A percentile compares a stretch with the other conserved stretches of the same genome.
Evolutionary conservation across 208 protist species (phyloP).

Genomic region (Eutreptiella sp.): DNA sequence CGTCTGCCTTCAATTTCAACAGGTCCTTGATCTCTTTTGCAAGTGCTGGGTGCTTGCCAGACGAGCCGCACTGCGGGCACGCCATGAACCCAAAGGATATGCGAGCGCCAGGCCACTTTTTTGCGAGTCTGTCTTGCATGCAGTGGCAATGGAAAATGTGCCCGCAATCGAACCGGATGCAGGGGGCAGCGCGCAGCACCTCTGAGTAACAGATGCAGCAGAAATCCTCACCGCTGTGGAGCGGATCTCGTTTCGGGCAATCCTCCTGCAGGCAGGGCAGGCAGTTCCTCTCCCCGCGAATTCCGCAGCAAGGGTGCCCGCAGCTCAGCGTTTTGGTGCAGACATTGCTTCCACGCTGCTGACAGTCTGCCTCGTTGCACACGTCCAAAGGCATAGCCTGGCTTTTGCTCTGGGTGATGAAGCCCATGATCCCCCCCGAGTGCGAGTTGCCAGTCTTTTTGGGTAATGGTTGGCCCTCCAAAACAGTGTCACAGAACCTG

Average conservation of each 20-base stretch:
- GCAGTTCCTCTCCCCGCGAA: constrained; percentile 27
- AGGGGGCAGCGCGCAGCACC: constrained; percentile 14
- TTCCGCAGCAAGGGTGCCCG: constrained; percentile 37
- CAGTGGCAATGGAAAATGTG: constrained; percentile 32
- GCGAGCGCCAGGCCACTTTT: constrained; percentile 23
- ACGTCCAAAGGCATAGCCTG: neutral
- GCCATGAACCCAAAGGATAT: constrained; percentile 32
- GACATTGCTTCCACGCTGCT: neutral
- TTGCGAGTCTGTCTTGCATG: constrained; percentile 5
- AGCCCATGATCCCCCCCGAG: neutral
- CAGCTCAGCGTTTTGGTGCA: constrained; percentile 34
- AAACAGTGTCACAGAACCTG: constrained; percentile 7
- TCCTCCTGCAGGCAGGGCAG: constrained; percentile 30
- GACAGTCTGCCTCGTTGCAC: constrained; percentile 32
- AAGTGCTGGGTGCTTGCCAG: neutral
- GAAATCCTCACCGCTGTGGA: neutral
- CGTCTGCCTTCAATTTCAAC: too few relatives aligned
- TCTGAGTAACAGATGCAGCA: constrained; percentile 30
- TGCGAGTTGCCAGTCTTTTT: neutral
- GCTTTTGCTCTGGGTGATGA: neutral
- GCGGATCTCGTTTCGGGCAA: neutral
- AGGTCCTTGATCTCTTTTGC: too few relatives aligned
- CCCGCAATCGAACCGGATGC: constrained; percentile 25
- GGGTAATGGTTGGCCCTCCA: neutral
- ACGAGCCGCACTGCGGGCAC: constrained; percentile 23